Base-by-base conservation (phyloP, 257 asterid species). In the Rubia yunnanensis region DNA sequence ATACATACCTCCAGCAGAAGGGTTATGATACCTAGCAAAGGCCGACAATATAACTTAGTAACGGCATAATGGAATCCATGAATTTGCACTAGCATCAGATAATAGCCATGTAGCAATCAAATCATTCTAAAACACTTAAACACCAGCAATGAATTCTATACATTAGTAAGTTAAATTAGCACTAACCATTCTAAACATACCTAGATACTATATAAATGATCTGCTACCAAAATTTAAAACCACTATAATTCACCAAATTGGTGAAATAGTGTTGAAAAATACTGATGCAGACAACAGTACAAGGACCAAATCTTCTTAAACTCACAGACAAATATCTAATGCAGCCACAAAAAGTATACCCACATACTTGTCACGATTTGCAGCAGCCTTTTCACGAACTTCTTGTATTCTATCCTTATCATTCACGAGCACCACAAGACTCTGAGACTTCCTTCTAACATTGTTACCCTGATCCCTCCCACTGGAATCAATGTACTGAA, bases 381-480 rank as follows among this genome's bases (percentile, higher is more conserved):
- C 73, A 65, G 97, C 95, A 73, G 99, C 99, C 86, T 94, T 94
- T 70, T 81, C 86, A 63, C 96, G 95, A 75, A 83, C 95, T 88
- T 90, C 96, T 77, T 83, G 92, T 76, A 90, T 88, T 74, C 89
- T 85, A 64, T 90, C 99, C 81, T 94, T 94, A 75, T 94, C 97
- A 80, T 94, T 94, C 64, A 90, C 96, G 64, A 94, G 90, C 67
- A 83, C 88, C 39, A 94, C 95, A 67, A 94, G 86, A 79, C 88
- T 77, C 75, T 94, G 99, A 76, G 96, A 86, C 83, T 94, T 94
- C 85, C 83, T 94, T 70, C 99, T 82, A 28, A 94, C 96, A 82
- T 88, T 86, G 79, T 74, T 88, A 46, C 99, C 97, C 80, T 94
- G 99, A 78, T 94, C 99, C 72, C 81, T 86, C 72, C 95, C 99